A percentile compares a stretch with the other conserved stretches of the same genome.
phyloP scores from a whole-genome alignment of 139 green algal genomes.

The Dunaliella sp. region DNA sequence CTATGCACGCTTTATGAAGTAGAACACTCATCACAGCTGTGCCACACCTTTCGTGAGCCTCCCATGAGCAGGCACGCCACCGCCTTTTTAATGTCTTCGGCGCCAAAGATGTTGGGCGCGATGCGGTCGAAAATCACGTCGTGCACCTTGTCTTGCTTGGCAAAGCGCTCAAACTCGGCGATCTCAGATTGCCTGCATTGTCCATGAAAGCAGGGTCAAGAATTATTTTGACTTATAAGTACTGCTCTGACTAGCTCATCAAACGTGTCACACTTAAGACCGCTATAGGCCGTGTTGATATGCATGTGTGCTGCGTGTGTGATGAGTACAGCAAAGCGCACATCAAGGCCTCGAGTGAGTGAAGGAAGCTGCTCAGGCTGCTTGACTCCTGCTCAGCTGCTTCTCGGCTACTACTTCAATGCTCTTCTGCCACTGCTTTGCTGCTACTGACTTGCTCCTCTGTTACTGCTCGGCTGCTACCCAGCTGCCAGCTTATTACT shows the following conservation, averaged over 20 bases:
- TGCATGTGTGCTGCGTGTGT: neutral
- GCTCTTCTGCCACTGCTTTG: neutral
- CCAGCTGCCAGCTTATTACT: too few relatives aligned
- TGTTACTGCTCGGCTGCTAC: neutral
- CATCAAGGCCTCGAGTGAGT: too few relatives aligned
- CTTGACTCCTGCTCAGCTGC: neutral
- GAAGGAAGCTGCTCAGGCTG: too few relatives aligned
- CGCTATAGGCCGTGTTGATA: too few relatives aligned
- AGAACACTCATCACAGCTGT: neutral
- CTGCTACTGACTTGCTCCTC: neutral
- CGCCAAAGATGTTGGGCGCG: slow-evolving; percentile 95
- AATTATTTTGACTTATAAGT: neutral
- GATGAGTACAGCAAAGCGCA: too few relatives aligned
- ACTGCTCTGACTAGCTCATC: neutral
- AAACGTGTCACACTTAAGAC: too few relatives aligned
- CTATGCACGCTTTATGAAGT: neutral
- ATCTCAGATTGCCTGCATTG: slow-evolving; percentile 65
- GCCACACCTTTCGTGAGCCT: slow-evolving; percentile 81
- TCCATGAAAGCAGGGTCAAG: neutral
- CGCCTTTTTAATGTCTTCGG: slow-evolving; percentile 93
- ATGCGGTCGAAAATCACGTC: slow-evolving; percentile 76
- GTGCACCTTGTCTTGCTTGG: slow-evolving; percentile 65
- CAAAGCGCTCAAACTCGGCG: slow-evolving; percentile 85
- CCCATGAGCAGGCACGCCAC: slow-evolving; percentile 96
- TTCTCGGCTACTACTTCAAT: neutral